Evolutionary conservation across 352 stramenopile genomes (phyloP).

Genomic region (Pythium brassicae): DNA sequence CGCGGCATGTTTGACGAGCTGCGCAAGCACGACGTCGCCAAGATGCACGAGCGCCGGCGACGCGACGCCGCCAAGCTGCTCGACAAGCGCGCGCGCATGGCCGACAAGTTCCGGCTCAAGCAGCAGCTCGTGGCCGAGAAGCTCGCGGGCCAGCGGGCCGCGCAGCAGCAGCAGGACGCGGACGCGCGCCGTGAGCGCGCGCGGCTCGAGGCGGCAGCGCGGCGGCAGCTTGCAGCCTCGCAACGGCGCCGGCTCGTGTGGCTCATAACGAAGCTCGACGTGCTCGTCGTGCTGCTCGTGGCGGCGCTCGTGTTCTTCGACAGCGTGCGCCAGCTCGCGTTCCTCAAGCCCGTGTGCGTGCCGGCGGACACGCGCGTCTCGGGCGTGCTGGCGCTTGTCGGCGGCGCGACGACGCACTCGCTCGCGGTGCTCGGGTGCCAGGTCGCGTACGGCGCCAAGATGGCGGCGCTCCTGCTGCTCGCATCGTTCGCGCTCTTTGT

Average conservation of each 20-base stretch:
- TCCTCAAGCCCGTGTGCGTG: constrained; percentile 57
- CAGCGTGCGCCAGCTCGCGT: constrained; percentile 49
- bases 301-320: constrained; percentile 79
- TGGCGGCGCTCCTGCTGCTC: constrained; percentile 41
- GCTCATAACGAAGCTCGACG: constrained; percentile 62
- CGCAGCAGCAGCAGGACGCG: constrained; percentile 45
- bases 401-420: constrained; percentile 37
- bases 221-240: constrained; percentile 27
- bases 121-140: constrained; percentile 63
- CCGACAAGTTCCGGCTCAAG: constrained; percentile 63
- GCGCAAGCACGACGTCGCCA: constrained; percentile 66
- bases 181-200: constrained; percentile 29
- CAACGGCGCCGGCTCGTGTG: constrained; percentile 49
- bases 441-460: constrained; percentile 64
- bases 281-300: constrained; percentile 69
- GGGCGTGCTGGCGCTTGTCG: constrained; percentile 55
- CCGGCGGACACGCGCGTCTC: constrained; percentile 39
- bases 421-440: constrained; percentile 66
- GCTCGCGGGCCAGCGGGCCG: constrained; percentile 46
- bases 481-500: constrained; percentile 46
- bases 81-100: constrained; percentile 57
- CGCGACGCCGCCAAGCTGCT: constrained; percentile 53
- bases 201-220: constrained; percentile 22
- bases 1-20: constrained; percentile 68
- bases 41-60: constrained; percentile 66